phyloP scores from a whole-genome alignment of 1,284 basidiomycete species.

The Bondarzewia mesenterica region DNA sequence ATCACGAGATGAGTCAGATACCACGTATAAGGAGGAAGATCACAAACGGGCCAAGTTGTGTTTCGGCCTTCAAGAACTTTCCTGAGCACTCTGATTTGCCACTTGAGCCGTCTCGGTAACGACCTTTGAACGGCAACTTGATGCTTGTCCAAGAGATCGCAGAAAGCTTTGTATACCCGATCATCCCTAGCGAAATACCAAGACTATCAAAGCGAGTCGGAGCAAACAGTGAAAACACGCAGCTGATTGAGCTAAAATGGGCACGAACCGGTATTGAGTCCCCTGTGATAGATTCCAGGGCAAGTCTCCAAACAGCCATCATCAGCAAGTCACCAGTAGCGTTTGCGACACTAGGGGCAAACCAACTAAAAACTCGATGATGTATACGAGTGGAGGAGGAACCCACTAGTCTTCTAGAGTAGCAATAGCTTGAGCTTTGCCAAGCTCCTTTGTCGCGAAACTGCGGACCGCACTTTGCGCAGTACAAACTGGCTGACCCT shows the following conservation, averaged over 20 bases:
- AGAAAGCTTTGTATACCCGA: slow-evolving; percentile 65
- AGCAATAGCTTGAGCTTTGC: slow-evolving; percentile 68
- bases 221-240: no score
- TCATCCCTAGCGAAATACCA: slow-evolving; percentile 80
- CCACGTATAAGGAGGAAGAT: not conserved
- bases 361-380: slow-evolving; percentile 4
- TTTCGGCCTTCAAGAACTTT: slow-evolving; percentile 56
- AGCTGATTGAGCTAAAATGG: no score
- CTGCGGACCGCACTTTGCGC: slow-evolving; percentile 61
- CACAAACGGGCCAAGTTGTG: slow-evolving; percentile 54
- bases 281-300: slow-evolving; percentile 40
- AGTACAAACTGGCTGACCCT: slow-evolving; percentile 58
- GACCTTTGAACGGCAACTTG: slow-evolving; percentile 39
- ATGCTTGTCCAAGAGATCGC: slow-evolving; percentile 48
- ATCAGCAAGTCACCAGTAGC: slow-evolving; percentile 70
- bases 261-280: slow-evolving; percentile 58
- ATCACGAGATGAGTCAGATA: not conserved
- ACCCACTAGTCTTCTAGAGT: slow-evolving; percentile 77
- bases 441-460: slow-evolving; percentile 71
- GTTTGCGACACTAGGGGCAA: slow-evolving; percentile 56
- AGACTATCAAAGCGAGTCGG: slow-evolving; percentile 31
- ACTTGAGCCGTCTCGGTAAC: slow-evolving; percentile 50
- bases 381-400: no score
- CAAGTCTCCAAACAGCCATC: slow-evolving; percentile 65
- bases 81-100: slow-evolving; percentile 61